Percentiles rank a stretch among this genome's conserved stretches.
Evolutionary conservation across 352 stramenopile species (phyloP).

Genomic region (Globisporangium canariense): DNA sequence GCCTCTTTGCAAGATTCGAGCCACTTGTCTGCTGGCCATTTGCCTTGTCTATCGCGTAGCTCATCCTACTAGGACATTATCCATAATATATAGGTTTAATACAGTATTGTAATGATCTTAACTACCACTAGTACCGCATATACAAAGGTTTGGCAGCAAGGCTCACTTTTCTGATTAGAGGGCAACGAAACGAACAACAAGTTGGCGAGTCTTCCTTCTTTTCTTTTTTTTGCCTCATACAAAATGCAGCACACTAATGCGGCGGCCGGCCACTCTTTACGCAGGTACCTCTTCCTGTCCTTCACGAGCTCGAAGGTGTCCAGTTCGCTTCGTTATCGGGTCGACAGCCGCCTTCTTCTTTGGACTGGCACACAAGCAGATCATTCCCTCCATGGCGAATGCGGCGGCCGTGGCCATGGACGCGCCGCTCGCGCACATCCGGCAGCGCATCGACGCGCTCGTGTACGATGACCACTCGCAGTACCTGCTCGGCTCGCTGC

Average conservation of each 20-base stretch:
- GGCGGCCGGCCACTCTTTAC: constrained; percentile 6
- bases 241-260: neutral
- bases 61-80: too few species aligned
- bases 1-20: too few species aligned
- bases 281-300: neutral
- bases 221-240: neutral
- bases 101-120: too few species aligned
- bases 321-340: neutral
- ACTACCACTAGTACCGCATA: too few species aligned
- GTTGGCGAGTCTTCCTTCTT: neutral
- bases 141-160: neutral
- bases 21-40: too few species aligned
- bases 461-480: constrained; percentile 44
- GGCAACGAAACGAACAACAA: neutral
- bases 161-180: neutral
- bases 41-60: too few species aligned
- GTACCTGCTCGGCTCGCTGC: constrained; percentile 38
- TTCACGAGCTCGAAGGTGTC: neutral
- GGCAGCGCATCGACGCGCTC: constrained; percentile 50
- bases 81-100: too few species aligned
- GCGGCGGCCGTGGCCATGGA: constrained; percentile 25
- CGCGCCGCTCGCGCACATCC: constrained; percentile 41
- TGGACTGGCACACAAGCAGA: neutral
- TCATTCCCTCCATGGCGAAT: neutral
- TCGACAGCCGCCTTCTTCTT: too few species aligned